Evolutionary conservation across 495 filamentous ascomycete species (phyloP), one percentile per base, ranked within the genome.

Genomic region (Penicillium verhagenii): DNA sequence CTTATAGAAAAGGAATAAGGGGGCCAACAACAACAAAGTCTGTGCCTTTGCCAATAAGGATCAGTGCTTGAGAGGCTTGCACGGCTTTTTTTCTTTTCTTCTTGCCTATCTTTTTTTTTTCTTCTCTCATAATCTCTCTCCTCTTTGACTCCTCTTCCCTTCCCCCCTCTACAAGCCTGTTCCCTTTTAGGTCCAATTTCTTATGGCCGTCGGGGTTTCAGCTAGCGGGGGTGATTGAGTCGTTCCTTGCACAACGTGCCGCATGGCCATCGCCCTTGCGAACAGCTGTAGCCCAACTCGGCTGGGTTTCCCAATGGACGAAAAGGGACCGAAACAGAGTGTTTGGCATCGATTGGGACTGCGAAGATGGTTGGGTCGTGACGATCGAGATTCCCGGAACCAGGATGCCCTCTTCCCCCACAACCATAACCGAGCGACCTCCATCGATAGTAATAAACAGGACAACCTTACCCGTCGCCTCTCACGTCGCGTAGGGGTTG

Each of bases 401-500:
- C 65, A 62, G 25, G 52, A 60, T 53, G 53, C 53, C 37, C 47
- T 48, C 28, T 50, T 38, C 59, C 49, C 52, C 53, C 52, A 54
- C 53, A 59, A 53, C 35, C 38, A 53, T 48, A 58, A 53, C 50
- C 33, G 61, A 29, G 54, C 56, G 31, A 53, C 61, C 45, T 59
- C 66, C 45, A 59, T 58, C n/a, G 53, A 54, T 52, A 59, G 49
- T 47, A 61, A 74, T 48, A 71, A 77, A 43, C 60, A 68, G 50
- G 70, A 80, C 46, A 72, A 78, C 31, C 49, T 82, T 23, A 74
- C 73, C 23, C 76, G 85, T 49, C 80, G 83, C 55, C 65, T 84
- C 31, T 86, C 87, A 14, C 74, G 86, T 56, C 86, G 80, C 56
- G 91, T 91, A 1, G 83, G 93, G n/a, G 87, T 90, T 9, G 86